Evolutionary conservation across 768 basidiomycete genomes (phyloP).

Genomic region (Rhizopogon vesiculosus): DNA sequence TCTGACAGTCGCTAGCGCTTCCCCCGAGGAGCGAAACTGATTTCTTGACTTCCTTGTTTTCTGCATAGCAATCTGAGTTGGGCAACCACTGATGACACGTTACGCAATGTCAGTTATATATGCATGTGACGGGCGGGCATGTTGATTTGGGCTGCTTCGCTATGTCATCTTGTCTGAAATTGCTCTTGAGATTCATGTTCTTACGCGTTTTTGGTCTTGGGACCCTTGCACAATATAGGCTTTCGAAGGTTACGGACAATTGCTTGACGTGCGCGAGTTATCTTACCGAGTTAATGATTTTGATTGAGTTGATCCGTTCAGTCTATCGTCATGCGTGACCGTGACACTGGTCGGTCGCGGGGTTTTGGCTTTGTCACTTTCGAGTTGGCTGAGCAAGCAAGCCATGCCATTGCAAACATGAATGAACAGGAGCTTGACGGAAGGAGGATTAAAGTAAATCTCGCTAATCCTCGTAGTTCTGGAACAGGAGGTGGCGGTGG

Average conservation of each 20-base stretch:
- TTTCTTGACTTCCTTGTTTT: conserved; percentile 39
- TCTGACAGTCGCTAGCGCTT: conserved; percentile 41
- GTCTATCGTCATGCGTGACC: conserved; percentile 98
- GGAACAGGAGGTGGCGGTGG: conserved; percentile 46
- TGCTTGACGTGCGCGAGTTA: conserved; percentile 84
- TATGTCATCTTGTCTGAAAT: conserved; percentile 42
- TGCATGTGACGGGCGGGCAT: conserved; percentile 8
- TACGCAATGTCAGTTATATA: conserved; percentile 68
- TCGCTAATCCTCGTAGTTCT: conserved; percentile 65
- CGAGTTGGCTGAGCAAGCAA: conserved; percentile 56
- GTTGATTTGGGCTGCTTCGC: conserved; percentile 25
- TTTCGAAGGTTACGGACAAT: conserved; percentile 76
- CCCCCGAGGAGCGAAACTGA: conserved; percentile 51
- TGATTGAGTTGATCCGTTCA: conserved; percentile 38
- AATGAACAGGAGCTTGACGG: conserved; percentile 95
- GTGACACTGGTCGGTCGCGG: conserved; percentile 94
- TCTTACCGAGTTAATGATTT: conserved; percentile 8
- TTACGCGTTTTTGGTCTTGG: conserved; percentile 18
- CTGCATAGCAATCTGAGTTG: conserved; percentile 86
- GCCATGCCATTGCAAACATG: conserved; percentile 67
- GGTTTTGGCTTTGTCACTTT: conserved; percentile 97
- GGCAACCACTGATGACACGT: conserved; percentile 91
- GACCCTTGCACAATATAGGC: conserved; percentile 47
- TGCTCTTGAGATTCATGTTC: conserved; percentile 29
- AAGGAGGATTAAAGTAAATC: conserved; percentile 84